Base-by-base conservation (phyloP, 805 yeast species). In the Wickerhamiella kazuoi region DNA sequence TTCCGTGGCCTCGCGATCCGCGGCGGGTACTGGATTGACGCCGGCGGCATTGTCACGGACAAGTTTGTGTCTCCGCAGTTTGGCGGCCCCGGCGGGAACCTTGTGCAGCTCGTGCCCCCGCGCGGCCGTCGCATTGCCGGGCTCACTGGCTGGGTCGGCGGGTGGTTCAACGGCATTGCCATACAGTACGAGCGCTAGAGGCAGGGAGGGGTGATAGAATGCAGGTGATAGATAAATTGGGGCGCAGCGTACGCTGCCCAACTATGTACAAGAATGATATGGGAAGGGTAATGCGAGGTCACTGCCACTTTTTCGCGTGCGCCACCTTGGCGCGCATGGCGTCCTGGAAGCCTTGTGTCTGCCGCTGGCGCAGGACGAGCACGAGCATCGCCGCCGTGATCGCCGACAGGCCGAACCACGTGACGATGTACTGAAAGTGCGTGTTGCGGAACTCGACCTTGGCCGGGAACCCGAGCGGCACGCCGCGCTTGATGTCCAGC, bases 1-100 rank as follows among this genome's bases (percentile, higher is more conserved):
- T 61, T 87, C 6, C 54, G 64, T 3, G 78, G 76, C 20, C 61
- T 86, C 40, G 64, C 68, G 33, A 60, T 83, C 35, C 65, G 93
- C 46, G 64, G 73, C 32, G 97, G 97, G 9, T 74, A 67, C 1
- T 90, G 97, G 96, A 64, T 90, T 4, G 97, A 90, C 62, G 94
- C 78, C 1, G 61, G 82, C 18, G 90, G 80, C 52, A 61, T 90
- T 26, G 64, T 74, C 16, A 79, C 93, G 2, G 44, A 42, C 30
- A 21, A 45, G 15, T 42, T 51, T 30, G 47, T 74, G 44, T 49
- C 62, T 30, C 66, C 65, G 2, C 58, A 71, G 65, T 69, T 62
- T 47, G 96, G 96, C 13, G 79, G 79, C 36, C 53, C 60, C 1
- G 64, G 65, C 6, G 96, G 96, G 5, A 78, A 79, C 8, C 53